Conservation (phyloP, 176 grass and related monocot genomes). For the Secale cereale region DNA sequence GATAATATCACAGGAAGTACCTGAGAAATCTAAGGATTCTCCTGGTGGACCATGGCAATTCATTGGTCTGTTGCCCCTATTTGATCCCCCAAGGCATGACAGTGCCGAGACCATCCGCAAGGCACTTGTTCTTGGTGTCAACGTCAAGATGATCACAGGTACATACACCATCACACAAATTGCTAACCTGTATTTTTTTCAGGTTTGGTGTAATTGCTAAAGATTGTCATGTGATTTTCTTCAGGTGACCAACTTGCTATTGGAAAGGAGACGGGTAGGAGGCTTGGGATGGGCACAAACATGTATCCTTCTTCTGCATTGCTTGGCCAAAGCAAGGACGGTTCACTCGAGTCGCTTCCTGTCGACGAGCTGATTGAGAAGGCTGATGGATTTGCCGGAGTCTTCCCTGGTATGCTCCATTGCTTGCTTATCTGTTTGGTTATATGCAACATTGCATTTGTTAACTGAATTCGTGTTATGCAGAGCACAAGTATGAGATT, state of each 20-base stretch:
- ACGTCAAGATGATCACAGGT: conserved; percentile 99
- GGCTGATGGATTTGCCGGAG: conserved; percentile 97
- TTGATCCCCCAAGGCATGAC: conserved; percentile 95
- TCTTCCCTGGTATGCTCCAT: conserved; percentile 74
- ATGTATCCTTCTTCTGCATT: conserved; percentile 98
- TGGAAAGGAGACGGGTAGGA: conserved; percentile 95
- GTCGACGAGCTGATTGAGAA: conserved; percentile 99
- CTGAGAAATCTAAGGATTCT: conserved; percentile 79
- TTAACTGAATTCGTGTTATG: conserved; percentile 11
- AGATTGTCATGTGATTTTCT: neutral
- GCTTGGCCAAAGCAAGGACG: conserved; percentile 82
- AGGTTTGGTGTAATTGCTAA: neutral
- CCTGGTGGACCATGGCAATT: conserved; percentile 89
- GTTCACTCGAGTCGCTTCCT: conserved; percentile 63
- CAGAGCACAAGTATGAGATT: conserved; percentile 99
- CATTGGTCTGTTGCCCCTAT: conserved; percentile 84
- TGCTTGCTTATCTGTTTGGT: neutral
- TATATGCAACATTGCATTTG: neutral
- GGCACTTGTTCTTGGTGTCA: conserved; percentile 94
- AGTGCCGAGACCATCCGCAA: conserved; percentile 98
- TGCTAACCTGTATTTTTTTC: neutral
- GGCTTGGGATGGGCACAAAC: conserved; percentile 99
- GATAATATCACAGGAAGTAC: conserved; percentile 71
- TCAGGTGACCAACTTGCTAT: conserved; percentile 98
- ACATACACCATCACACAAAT: neutral